These are phyloP conservation scores for Xylaria multiplex DNA, from an alignment of 2,329 filamentous ascomycete species.

Conservation along the genomic window DNA sequence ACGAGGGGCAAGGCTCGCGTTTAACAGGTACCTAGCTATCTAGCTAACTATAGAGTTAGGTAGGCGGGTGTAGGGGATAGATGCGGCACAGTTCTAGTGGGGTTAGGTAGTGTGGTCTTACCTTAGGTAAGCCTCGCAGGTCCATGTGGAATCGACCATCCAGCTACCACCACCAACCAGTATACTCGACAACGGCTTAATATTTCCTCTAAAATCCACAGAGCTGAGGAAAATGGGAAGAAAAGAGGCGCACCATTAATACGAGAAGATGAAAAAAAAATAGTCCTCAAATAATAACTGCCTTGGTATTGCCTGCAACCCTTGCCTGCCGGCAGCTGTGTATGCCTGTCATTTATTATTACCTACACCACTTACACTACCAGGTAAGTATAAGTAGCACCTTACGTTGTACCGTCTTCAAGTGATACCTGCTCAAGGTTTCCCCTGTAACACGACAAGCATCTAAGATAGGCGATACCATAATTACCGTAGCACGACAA, in stretches of 20 bases:
- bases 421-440: background rate
- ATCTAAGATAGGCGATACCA: background rate
- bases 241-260: no score
- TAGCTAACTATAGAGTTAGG: no score
- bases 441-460: constrained; percentile 2
- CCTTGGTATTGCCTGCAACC: background rate
- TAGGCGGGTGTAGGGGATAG: no score
- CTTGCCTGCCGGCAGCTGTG: background rate
- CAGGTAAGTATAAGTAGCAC: no score
- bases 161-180: background rate
- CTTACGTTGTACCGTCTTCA: no score
- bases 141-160: background rate
- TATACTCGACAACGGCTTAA: no score
- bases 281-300: background rate
- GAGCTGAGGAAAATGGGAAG: no score
- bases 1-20: constrained; percentile 11
- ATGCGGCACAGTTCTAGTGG: background rate
- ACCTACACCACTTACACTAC: no score
- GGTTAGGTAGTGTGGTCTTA: background rate
- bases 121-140: background rate
- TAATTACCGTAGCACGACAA: no score
- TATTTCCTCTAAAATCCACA: no score
- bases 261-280: background rate
- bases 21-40: no score
- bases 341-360: background rate